Conservation (phyloP, 345 rosid genomes). For the Firmiana major region DNA sequence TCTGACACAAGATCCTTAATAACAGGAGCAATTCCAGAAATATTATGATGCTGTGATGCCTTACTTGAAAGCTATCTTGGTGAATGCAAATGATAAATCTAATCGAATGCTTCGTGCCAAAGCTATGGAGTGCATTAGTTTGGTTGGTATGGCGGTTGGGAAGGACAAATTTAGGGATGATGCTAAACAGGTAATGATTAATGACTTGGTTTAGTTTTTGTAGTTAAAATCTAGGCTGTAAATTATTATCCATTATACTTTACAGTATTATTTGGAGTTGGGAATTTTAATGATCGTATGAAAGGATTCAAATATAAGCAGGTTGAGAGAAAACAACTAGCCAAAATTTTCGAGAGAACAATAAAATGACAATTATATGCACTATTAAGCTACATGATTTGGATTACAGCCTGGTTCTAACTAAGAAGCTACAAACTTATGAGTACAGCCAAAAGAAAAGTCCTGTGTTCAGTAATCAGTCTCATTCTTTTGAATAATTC, state of each 20-base stretch:
- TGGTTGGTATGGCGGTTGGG: slow-evolving; percentile 82
- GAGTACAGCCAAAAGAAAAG: background rate
- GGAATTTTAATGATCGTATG: background rate
- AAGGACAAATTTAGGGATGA: slow-evolving; percentile 66
- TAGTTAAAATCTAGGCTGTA: background rate
- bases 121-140: slow-evolving; percentile 77
- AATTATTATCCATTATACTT: background rate
- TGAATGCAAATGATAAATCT: slow-evolving; percentile 55
- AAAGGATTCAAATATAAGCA: background rate
- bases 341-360: background rate
- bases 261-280: background rate
- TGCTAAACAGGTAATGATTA: slow-evolving; percentile 53
- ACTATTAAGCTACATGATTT: background rate
- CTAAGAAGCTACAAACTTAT: no score
- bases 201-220: background rate
- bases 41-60: slow-evolving; percentile 63
- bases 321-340: background rate
- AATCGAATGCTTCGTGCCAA: slow-evolving; percentile 76
- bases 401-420: background rate
- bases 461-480: background rate
- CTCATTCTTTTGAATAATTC: background rate
- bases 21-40: slow-evolving; percentile 62
- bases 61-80: slow-evolving; percentile 49
- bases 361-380: background rate
- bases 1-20: slow-evolving; percentile 4